phyloP scores from a whole-genome alignment of 1,284 basidiomycete species.

The Naganishia liquefaciens region DNA sequence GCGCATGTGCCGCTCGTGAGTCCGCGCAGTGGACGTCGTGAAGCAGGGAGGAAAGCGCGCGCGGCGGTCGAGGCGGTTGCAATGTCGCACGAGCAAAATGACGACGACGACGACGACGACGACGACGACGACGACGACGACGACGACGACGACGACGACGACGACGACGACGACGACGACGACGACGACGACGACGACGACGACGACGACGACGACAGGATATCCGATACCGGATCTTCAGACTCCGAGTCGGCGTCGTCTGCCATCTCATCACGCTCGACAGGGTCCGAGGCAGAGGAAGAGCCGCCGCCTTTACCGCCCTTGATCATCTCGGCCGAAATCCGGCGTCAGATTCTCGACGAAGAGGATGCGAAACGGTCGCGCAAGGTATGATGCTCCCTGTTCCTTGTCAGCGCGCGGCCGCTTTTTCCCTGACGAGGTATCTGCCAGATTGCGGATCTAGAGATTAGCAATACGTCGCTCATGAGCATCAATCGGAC shows the following conservation, averaged over 20 bases:
- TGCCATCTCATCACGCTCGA: neutral
- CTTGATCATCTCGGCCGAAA: neutral
- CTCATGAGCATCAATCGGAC: constrained; percentile 51
- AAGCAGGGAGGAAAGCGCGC: neutral
- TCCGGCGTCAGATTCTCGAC: constrained; percentile 12
- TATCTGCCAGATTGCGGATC: constrained; percentile 45
- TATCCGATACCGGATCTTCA: neutral
- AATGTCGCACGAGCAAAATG: neutral
- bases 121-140: neutral
- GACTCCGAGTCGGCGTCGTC: neutral
- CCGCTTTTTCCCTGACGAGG: no score
- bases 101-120: neutral
- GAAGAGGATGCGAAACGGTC: constrained; percentile 26
- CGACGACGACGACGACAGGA: neutral
- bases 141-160: neutral
- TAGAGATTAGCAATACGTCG: constrained; percentile 51
- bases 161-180: neutral
- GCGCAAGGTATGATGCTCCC: constrained; percentile 23
- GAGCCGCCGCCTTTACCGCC: neutral
- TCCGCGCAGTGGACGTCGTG: constrained; percentile 10
- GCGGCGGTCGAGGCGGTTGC: neutral
- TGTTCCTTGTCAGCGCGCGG: no score
- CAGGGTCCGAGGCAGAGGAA: neutral
- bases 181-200: neutral
- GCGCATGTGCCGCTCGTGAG: constrained; percentile 13